Evolutionary conservation across 345 rosid genomes (phyloP).

Genomic region (Fremontodendron californicum): DNA sequence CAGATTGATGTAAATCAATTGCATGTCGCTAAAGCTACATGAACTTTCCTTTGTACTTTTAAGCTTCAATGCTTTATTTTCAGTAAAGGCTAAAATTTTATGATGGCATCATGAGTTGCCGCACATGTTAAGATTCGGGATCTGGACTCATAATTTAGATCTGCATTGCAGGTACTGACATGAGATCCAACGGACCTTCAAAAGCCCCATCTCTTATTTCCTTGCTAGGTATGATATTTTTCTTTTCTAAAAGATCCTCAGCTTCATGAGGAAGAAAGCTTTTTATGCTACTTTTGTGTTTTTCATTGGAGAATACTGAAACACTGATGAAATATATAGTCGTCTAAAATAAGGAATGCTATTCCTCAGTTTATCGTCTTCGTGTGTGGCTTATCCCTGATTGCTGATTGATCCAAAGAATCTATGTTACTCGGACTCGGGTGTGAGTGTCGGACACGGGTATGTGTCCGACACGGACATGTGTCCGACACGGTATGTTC

Average conservation of each 20-base stretch:
- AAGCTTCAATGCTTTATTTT: not conserved
- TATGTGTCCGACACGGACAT: no score
- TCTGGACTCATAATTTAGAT: slow-evolving; percentile 13
- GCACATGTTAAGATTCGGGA: not conserved
- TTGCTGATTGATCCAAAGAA: not conserved
- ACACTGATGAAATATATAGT: not conserved
- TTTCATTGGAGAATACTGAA: not conserved
- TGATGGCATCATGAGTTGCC: not conserved
- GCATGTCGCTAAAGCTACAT: not conserved
- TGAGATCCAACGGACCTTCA: slow-evolving; percentile 56
- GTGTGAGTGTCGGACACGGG: no score
- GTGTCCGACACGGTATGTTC: no score
- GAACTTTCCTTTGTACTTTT: not conserved
- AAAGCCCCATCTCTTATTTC: slow-evolving; percentile 75
- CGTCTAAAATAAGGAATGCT: not conserved
- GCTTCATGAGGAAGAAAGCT: not conserved
- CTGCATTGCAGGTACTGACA: slow-evolving; percentile 48
- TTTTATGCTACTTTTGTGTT: not conserved
- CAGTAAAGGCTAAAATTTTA: not conserved
- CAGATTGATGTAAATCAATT: not conserved
- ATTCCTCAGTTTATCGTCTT: not conserved
- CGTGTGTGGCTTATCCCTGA: not conserved
- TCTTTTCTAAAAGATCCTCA: not conserved
- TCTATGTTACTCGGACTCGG: no score
- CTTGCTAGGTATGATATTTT: slow-evolving; percentile 62